Evolutionary conservation across 805 yeast genomes (phyloP), one percentile per base, ranked within the genome.

Genomic region (Saccharomycodes ludwigii): DNA sequence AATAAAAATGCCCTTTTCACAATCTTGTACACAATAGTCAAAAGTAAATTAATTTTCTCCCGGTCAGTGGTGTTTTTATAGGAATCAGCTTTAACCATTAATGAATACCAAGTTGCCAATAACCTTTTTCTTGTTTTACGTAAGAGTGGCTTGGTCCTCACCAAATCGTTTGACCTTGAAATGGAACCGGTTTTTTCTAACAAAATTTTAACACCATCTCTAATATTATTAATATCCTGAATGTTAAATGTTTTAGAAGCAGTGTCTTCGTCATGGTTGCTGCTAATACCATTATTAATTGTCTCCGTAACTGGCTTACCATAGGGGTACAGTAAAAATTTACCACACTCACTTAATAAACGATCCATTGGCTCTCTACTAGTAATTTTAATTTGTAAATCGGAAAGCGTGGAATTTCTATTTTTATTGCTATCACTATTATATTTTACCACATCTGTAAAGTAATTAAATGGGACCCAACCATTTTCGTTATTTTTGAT

Each of bases 391-490:
- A 42, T 28, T 46, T 27, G 44, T 44, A 11, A 36, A 20, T 17
- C 18, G 5, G 24, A 26, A 34, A 14, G n/a, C n/a, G n/a, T n/a
- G n/a, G n/a, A n/a, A n/a, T n/a, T n/a, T n/a, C n/a, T n/a, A n/a
- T n/a, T 35, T 34, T 12, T 37, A 38, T 11, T 35, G 33, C 37
- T 31, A 20, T 19, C 27, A 9, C 7, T 26, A 13, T n/a, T 9
- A 8, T 52, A 48, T 8, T 51, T 53, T 4, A 73, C 44, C 4
- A 59, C 48, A 36, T 60, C 64, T 4, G 74, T 57, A 45, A 80
- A 81, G 54, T 77, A 81, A 47, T 80, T 81, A 66, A 81, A 75
- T 3, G 93, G 93, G 12, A 80, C 82, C 93, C 93, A 81, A 12
- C 93, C 93, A 39, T 84, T 58, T 43, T 66, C 65, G 31, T 75